Base-by-base conservation (phyloP, 2,329 filamentous ascomycete genomes). In the Septoria linicola region DNA sequence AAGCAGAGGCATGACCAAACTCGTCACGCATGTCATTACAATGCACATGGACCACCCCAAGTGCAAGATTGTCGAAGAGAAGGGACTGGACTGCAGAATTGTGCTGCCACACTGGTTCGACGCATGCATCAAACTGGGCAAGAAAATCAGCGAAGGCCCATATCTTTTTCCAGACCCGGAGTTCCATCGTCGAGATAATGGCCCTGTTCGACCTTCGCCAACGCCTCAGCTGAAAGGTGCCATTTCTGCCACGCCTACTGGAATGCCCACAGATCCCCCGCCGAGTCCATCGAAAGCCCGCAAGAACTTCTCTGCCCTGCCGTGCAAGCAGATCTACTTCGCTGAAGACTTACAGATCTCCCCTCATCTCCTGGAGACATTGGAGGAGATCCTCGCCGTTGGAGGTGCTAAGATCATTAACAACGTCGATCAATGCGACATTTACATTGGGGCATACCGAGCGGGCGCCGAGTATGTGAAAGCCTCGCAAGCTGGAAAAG, bases 41-140 rank as follows among this genome's bases (percentile, higher is more conserved):
- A 74, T 96, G 54, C 83, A 82, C 4, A 77, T 87, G 68, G 84
- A 91, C 27, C 81, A 91, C 49, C 80, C 83, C 2, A 89, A 90
- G 67, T 87, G 85, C 55, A 66, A 78, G 54, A 67, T 81, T 47
- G 86, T 85, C 1, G 59, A 76, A 36, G 73, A 78, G 7, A 95
- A 85, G 69, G 80, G 79, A 2, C 75, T 88, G 47, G 83, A 82
- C 48, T 83, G 83, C 69, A 91, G 89, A 70, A 86, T 96, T 53
- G 88, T 99, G 14, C 76, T 99, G 45, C 93, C 93, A 31, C 93
- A 97, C 67, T 97, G 93, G 90, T 96, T 99, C 66, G 92, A 97
- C 62, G 92, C 96, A 68, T 99, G 93, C 71, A 81, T 99, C 60
- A 93, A 88, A 70, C 81, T 99, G 21, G 91, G 92, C 42, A 91